Conservation (phyloP, 331 rosid species). For the Saraca asoca region DNA sequence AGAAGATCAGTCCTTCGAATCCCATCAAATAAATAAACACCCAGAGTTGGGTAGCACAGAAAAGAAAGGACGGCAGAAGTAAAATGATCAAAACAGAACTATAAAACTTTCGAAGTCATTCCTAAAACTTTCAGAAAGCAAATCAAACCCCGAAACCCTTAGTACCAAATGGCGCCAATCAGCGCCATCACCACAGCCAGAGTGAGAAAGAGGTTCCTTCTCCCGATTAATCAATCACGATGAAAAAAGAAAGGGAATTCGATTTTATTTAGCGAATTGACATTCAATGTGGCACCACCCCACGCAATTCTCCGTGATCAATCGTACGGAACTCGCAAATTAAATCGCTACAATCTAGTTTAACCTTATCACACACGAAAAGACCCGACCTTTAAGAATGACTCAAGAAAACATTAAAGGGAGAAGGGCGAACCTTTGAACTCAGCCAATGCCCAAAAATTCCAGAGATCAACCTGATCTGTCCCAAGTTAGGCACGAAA, state of each 20-base stretch:
- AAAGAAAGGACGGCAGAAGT: not conserved
- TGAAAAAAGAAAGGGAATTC: not conserved
- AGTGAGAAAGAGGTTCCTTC: not conserved
- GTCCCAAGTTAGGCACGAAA: not conserved
- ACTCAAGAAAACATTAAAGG: not conserved
- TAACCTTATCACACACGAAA: not conserved
- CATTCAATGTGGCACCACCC: constrained; percentile 2
- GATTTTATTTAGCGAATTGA: constrained; percentile 1
- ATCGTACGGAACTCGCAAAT: not conserved
- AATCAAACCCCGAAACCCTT: not conserved
- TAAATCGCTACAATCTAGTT: constrained; percentile 2
- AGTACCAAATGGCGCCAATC: constrained; percentile 1
- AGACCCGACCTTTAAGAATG: not conserved
- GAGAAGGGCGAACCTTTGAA: constrained; percentile 34
- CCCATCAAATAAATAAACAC: constrained; percentile 14
- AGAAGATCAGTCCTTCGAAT: constrained; percentile 28
- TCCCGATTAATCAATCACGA: not conserved
- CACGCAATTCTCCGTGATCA: constrained; percentile 15
- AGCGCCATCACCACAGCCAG: constrained; percentile 14
- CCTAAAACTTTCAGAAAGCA: constrained; percentile 4
- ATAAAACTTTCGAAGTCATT: not conserved
- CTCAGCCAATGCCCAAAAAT: constrained; percentile 34
- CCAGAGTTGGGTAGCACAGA: constrained; percentile 11
- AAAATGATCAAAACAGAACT: not conserved
- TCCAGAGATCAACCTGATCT: constrained; percentile 29